These are phyloP conservation scores for Brachypodium distachyon DNA, from an alignment of 202 grass and related monocot genomes.

Conservation along the genomic window DNA sequence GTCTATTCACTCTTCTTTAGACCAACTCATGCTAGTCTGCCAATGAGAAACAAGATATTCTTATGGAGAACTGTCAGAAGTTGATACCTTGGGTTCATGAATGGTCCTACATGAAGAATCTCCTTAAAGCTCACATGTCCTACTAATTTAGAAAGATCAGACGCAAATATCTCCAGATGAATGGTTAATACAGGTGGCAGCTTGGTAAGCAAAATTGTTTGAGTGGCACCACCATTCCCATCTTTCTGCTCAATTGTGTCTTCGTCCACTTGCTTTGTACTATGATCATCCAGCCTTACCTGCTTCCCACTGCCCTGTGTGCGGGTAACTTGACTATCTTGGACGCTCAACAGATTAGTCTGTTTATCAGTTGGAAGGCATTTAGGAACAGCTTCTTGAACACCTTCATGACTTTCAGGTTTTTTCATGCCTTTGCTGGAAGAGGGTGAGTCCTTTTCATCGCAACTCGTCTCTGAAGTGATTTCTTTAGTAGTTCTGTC, in stretches of 20 bases:
- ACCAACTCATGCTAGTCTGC: no score
- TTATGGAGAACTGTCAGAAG: background rate
- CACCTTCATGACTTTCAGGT: conserved; percentile 14
- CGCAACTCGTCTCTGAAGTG: conserved; percentile 1
- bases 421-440: conserved; percentile 10
- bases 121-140: conserved; percentile 68
- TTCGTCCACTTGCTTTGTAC: background rate
- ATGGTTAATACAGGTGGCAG: conserved; percentile 57
- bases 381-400: conserved; percentile 17
- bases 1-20: no score
- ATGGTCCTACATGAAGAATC: conserved; percentile 51
- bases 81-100: conserved; percentile 59
- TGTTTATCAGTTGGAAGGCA: conserved; percentile 14
- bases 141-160: conserved; percentile 17
- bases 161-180: conserved; percentile 35
- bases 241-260: conserved; percentile 19
- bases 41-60: no score
- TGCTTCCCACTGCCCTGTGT: background rate
- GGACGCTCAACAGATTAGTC: background rate
- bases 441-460: background rate
- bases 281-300: background rate
- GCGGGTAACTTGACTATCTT: conserved; percentile 9
- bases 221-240: conserved; percentile 24
- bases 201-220: conserved; percentile 31
- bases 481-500: background rate